Conservation (phyloP, 1,284 basidiomycete genomes). For the Cerioporus squamosus region DNA sequence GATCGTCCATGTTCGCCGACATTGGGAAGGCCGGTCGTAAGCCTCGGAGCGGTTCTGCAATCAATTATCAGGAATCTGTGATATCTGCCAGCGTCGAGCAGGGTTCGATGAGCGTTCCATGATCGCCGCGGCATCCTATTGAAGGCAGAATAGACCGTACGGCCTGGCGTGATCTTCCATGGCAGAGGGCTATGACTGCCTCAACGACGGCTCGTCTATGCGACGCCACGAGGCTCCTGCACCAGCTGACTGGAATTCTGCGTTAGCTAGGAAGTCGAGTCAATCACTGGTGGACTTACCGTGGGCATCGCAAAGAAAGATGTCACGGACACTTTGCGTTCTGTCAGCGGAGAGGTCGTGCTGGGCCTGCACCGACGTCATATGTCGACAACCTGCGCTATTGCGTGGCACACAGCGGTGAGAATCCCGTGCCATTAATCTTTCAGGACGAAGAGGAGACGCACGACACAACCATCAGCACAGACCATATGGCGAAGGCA, state of each 20-base stretch:
- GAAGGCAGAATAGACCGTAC: background rate
- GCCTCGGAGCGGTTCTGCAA: background rate
- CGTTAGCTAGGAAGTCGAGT: background rate
- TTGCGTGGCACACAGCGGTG: conserved; percentile 15
- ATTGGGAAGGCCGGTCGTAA: background rate
- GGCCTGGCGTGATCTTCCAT: conserved; percentile 3
- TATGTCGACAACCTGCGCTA: conserved; percentile 13
- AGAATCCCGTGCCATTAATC: conserved; percentile 4
- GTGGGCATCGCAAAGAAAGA: background rate
- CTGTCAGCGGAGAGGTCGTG: background rate
- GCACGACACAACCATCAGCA: conserved; percentile 13
- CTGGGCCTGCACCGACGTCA: conserved; percentile 16
- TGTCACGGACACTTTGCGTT: background rate
- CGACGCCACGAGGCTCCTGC: background rate
- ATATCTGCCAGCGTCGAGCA: background rate
- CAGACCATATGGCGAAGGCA: conserved; percentile 22
- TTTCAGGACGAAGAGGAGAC: background rate
- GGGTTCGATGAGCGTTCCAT: conserved; percentile 3
- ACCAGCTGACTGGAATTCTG: background rate
- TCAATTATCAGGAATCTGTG: background rate
- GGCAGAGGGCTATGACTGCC: background rate
- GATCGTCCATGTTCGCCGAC: background rate
- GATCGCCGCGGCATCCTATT: background rate
- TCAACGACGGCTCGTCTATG: background rate
- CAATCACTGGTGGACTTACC: background rate